Base-by-base conservation (phyloP, 2,329 filamentous ascomycete species). In the Penicillium sp. region DNA sequence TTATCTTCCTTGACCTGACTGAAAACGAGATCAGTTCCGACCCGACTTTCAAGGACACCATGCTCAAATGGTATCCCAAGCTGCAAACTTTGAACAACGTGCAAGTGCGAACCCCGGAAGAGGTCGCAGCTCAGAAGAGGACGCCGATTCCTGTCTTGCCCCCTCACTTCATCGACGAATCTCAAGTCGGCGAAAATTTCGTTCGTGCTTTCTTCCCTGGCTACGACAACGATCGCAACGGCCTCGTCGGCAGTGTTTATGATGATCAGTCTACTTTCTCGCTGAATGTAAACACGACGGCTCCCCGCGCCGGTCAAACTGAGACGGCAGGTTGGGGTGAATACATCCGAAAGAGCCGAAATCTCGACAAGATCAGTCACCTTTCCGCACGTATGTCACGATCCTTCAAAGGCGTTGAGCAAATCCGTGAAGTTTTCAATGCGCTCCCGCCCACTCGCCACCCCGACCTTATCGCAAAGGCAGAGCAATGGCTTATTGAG, bases 21-120 rank as follows among this genome's bases (percentile, higher is more conserved):
- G 87, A 85, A 50, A 96, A 95, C 64, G 90, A 91, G 0, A 84
- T 96, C 57, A 85, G 86, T 62, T 71, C 76, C 1, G 75, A 81
- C 53, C 82, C 86, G 9, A 81, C 82, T 57, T 89, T 88, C 71
- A 81, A 84, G 56, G 76, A 82, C 16, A 88, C 90, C 47, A 78
- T 97, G 55, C 78, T 90, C 31, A 84, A 85, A 39, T 95, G 91
- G 88, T 97, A 90, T 69, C 92, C 91, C 1, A 88, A 85, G 57
- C 82, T 97, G 16, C 85, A 87, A 66, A 83, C 87, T 57, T 78
- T 97, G 62, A 96, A 95, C 72, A 85, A 86, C 53, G 78, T 84
- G 6, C 84, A 88, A 68, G 84, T 96, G 18, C 85, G 91, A 57
- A 89, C 88, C 1, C 81, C 86, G 0, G 85, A 90, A 66, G 85